Evolutionary conservation across 305 asterid genomes (phyloP), one percentile per base, ranked within the genome.

Genomic region (Rubia peregrina): DNA sequence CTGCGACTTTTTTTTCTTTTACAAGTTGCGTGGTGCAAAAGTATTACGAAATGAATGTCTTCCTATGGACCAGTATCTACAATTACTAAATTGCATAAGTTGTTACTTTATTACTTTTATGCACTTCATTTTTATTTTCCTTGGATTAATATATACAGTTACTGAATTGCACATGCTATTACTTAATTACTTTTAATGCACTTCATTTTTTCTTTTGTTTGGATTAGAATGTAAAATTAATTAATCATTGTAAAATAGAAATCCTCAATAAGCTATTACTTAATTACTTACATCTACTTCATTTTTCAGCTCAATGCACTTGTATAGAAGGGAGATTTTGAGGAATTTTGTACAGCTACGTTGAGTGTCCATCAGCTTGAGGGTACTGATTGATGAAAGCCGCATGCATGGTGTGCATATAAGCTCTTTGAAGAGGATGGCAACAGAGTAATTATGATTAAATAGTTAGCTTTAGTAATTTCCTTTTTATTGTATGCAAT

Each of bases 351-450:
- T 67, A 95, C 97, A 5, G 96, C 97, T 74, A 86, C 91, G 24
- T 75, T 74, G 71, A 91, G 96, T 53, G 95, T 94, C 9, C 84
- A 89, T 81, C 96, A 94, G 81, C 84, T 91, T 41, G 99, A 94
- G 82, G 95, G 91, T 70, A 90, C 87, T 17, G 98, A 89, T 11
- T 75, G 92, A 67, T 94, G 99, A 96, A 96, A 91, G 67, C 96
- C 87, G 79, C 96, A 89, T 51, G 98, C 96, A 65, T 95, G 96
- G 53, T 84, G 96, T 71, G 98, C 96, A 68, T 94, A 94, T 65
- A 96, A 94, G 65, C 82, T 91, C 70, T 94, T 94, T 51, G 99
- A 94, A 75, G 91, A 91, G 82, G 98, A 89, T 22, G 99, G 96
- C 40, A 94, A 94, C 80, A 77, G 96, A 72, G 87, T 89, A 13